These are phyloP conservation scores for Pseudofabraea citricarpa DNA, from an alignment of 2,329 filamentous ascomycete species.

Conservation along the genomic window DNA sequence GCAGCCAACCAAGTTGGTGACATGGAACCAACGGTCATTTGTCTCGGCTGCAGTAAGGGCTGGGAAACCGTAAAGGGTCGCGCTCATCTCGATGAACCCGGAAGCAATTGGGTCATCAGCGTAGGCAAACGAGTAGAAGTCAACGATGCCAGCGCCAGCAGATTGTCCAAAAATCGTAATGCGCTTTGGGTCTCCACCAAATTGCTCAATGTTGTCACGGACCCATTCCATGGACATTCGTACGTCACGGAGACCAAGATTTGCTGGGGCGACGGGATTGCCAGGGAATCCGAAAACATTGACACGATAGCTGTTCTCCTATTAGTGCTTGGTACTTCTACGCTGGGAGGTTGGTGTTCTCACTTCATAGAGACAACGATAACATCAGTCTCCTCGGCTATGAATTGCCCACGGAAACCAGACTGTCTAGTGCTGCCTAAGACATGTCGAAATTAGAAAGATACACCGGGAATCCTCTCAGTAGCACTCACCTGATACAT, in stretches of 20 bases:
- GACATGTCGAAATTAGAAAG: conserved; percentile 29
- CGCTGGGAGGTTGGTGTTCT: too few relatives aligned
- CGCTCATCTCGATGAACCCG: conserved; percentile 17
- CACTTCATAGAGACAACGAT: conserved; percentile 40
- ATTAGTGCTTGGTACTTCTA: too few relatives aligned
- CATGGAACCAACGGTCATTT: conserved; percentile 3
- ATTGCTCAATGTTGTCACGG: conserved; percentile 49
- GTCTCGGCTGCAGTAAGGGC: conserved; percentile 6
- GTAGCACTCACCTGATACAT: not conserved
- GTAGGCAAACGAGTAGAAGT: not conserved
- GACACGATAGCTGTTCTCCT: conserved; percentile 33
- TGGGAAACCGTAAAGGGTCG: conserved; percentile 43
- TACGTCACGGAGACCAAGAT: conserved; percentile 53
- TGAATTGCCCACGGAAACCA: conserved; percentile 34
- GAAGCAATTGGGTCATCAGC: conserved; percentile 10
- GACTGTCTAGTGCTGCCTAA: not conserved
- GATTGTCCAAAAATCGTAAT: conserved; percentile 63
- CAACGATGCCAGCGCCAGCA: conserved; percentile 41
- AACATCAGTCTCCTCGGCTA: conserved; percentile 34
- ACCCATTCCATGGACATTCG: conserved; percentile 53
- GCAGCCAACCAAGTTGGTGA: conserved; percentile 8
- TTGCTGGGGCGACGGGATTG: not conserved
- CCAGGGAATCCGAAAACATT: conserved; percentile 17
- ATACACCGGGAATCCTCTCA: conserved; percentile 26
- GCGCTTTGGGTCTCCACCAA: conserved; percentile 61